Percentiles rank a stretch among this genome's conserved stretches.
phyloP scores from a whole-genome alignment of 225 moss, liverwort and hornwort genomes.

The Anthoceros angustus region DNA sequence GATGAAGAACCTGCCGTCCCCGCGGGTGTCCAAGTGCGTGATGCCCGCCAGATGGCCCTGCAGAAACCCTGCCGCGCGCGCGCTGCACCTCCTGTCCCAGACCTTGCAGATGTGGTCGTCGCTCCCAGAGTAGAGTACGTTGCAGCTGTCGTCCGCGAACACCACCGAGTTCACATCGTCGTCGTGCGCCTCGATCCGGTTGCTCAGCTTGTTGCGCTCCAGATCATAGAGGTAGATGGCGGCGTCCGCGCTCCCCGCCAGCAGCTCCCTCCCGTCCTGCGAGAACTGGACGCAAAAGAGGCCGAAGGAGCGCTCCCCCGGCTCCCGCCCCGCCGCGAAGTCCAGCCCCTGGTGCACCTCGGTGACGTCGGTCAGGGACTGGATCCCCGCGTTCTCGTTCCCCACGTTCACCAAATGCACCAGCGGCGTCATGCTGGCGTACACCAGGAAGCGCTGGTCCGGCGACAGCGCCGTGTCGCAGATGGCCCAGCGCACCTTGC shows the following conservation, averaged over 20 bases:
- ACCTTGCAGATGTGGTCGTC: slow-evolving; percentile 73
- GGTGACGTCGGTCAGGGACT: slow-evolving; percentile 73
- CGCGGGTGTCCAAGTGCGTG: slow-evolving; percentile 63
- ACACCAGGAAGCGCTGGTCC: slow-evolving; percentile 76
- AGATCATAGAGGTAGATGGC: slow-evolving; percentile 73
- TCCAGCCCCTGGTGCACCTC: slow-evolving; percentile 78
- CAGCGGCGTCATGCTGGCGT: slow-evolving; percentile 68
- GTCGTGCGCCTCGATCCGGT: slow-evolving; percentile 50
- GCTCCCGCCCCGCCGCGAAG: slow-evolving; percentile 29
- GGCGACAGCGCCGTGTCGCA: slow-evolving; percentile 84
- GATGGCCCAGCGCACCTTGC: slow-evolving; percentile 79
- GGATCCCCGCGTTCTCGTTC: slow-evolving; percentile 61
- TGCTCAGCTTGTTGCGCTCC: slow-evolving; percentile 51
- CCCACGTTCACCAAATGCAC: slow-evolving; percentile 81
- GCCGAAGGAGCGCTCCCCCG: slow-evolving; percentile 33
- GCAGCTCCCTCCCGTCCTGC: slow-evolving; percentile 71
- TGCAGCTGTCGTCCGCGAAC: slow-evolving; percentile 67
- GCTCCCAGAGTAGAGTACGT: slow-evolving; percentile 81
- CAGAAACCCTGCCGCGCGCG: slow-evolving; percentile 42
- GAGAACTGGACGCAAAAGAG: slow-evolving; percentile 89
- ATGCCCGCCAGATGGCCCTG: slow-evolving; percentile 89
- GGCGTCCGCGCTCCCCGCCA: slow-evolving; percentile 73
- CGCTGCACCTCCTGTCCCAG: slow-evolving; percentile 67
- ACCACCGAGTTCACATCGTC: slow-evolving; percentile 83
- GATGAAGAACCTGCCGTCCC: slow-evolving; percentile 81